Evolutionary conservation across 179 eudicot species (phyloP), one percentile per base, ranked within the genome.

Genomic region (Gypsophila paniculata): DNA sequence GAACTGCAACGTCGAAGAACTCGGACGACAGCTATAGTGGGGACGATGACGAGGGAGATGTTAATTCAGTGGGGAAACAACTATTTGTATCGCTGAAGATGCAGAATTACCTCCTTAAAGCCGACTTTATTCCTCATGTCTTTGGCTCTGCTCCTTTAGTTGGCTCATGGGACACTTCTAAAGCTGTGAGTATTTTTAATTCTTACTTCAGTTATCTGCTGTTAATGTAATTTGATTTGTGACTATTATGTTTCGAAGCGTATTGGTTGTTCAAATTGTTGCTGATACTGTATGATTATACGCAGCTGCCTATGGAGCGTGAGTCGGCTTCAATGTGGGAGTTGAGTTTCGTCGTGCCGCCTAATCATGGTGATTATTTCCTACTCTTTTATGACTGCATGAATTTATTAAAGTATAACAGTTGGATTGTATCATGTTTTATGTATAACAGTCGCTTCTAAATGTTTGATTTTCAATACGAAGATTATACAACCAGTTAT

Each of bases 291-390:
- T 36, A 2, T 78, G n/a, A 42, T 64, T 44, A 18, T 55, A 39
- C 14, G 4, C 34, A 94, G 99, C 76, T 94, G 48, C 75, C 94
- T 1, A 74, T 94, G 96, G 94, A 91, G 75, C 85, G 96, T 0
- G 99, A 91, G 77, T 94, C 97, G 0, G 68, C 90, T 54, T 94
- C 92, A 39, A 83, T 86, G 86, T 94, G 99, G 99, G 92, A 85
- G 72, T 79, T 94, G 80, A 91, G 99, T 71, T 91, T 91, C 46
- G 96, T 94, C 19, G 99, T 94, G 57, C 97, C 97, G 0, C 92
- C 97, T 72, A 91, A 91, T 87, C 99, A 91, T 68, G 99, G 99
- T 94, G 83, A 71, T 70, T 49, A 15, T 0, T 19, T 34, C 39
- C 4, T 13, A 21, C 36, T 18, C 15, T 34, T 15, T 12, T 65